Evolutionary conservation across 495 filamentous ascomycete genomes (phyloP).

Genomic region (Hypoxylon intermedium): DNA sequence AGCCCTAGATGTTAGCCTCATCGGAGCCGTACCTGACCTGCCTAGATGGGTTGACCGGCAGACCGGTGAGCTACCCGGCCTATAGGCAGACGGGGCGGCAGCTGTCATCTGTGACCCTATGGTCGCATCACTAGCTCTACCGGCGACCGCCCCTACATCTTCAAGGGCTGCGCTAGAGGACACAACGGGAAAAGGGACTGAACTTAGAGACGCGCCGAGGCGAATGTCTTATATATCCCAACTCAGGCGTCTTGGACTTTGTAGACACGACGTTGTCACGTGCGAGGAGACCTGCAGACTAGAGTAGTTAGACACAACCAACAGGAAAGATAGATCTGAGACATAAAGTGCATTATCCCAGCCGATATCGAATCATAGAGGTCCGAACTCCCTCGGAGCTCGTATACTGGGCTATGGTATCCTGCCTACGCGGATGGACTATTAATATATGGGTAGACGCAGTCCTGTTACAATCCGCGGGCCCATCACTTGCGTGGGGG

Average conservation of each 20-base stretch:
- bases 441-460: slow-evolving; percentile 8
- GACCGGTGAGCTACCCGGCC: slow-evolving; percentile 27
- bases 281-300: no score
- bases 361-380: no score
- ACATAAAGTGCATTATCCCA: no score
- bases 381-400: no score
- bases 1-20: slow-evolving; percentile 27
- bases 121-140: slow-evolving; percentile 28
- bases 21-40: slow-evolving; percentile 37
- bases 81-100: slow-evolving; percentile 15
- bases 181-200: slow-evolving; percentile 6
- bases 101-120: slow-evolving; percentile 17
- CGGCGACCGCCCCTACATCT: slow-evolving; percentile 11
- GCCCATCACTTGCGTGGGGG: slow-evolving; percentile 32
- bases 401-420: slow-evolving; percentile 10
- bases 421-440: not conserved
- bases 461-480: slow-evolving; percentile 27
- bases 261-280: no score
- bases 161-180: slow-evolving; percentile 30
- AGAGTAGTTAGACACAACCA: no score
- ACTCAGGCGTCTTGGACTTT: no score
- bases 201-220: slow-evolving; percentile 13
- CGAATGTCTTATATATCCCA: not conserved
- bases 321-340: no score
- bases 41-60: slow-evolving; percentile 31